Conservation (phyloP, 2,329 filamentous ascomycete genomes). For the Juglanconis juglandina region DNA sequence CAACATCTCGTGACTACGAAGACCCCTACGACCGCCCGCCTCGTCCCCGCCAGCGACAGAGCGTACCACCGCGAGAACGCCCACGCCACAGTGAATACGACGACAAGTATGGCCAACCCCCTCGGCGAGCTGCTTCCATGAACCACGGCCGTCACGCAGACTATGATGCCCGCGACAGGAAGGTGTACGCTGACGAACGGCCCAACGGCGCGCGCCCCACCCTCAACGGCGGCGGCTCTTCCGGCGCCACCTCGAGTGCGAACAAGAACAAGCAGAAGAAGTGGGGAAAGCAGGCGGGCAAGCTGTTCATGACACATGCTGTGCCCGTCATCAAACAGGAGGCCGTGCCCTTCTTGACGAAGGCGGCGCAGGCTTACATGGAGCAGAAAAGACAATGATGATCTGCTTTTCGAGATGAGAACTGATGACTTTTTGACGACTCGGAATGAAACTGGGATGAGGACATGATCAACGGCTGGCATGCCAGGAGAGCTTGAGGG, state of each 20-base stretch:
- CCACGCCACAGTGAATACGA: background rate
- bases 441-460: too few relatives aligned
- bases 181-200: constrained; percentile 5
- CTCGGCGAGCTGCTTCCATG: constrained; percentile 8
- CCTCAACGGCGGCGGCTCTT: background rate
- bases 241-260: background rate
- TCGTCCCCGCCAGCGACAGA: constrained; percentile 13
- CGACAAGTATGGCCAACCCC: constrained; percentile 5
- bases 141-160: constrained; percentile 3
- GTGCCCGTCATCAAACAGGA: constrained; percentile 19
- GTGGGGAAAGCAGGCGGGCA: constrained; percentile 14
- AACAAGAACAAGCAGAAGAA: constrained; percentile 15
- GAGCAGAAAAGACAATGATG: constrained; percentile 9
- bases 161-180: background rate
- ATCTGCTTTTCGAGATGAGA: background rate
- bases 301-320: constrained; percentile 18
- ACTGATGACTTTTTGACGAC: too few relatives aligned
- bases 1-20: background rate
- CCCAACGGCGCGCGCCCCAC: too few relatives aligned
- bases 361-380: constrained; percentile 18
- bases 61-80: constrained; percentile 10
- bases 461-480: too few relatives aligned
- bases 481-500: too few relatives aligned
- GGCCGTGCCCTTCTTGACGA: constrained; percentile 18
- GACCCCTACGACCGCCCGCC: constrained; percentile 10